Evolutionary conservation across 2,329 filamentous ascomycete genomes (phyloP), one percentile per base, ranked within the genome.

Genomic region (Fusarium mundagurra): DNA sequence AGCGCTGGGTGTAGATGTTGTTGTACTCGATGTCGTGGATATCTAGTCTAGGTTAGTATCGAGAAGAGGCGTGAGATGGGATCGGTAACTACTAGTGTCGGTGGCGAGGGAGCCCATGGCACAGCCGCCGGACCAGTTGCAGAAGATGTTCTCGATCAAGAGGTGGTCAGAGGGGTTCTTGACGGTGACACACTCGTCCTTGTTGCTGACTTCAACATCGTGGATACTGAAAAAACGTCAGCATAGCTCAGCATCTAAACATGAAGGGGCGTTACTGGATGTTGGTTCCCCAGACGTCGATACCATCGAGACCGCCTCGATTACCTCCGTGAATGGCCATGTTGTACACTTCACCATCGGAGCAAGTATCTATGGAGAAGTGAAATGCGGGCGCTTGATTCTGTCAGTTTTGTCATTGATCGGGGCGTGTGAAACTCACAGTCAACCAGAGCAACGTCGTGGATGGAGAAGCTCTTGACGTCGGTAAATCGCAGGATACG

Each of bases 201-300:
- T 76, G 68, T 76, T 76, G 66, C 73, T 76, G 38, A 76, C 74
- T 58, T 76, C 73, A 11, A 76, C 47, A 8, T 76, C 74, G 65
- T 76, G 74, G 22, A 76, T 67, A 45, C 50, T 53, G 2, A 27
- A 20, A 7, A 0, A 3, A 11, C 4, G 1, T 53, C 0, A 53
- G 31, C 4, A 24, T 4, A 13, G 4, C 4, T 50, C 9, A 17
- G 1, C 1, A 17, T 0, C 14, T n/a, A n/a, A n/a, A 6, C 5
- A 33, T 3, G 7, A n/a, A 18, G 29, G 3, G 12, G 22, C 1
- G 0, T 51, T 51, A 53, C 50, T 63, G 67, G 39, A 76, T 71
- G 29, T 76, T 76, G 8, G 67, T 70, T 16, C 73, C 69, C 74
- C 74, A 76, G 20, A 76, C 68, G 2, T 69, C 69, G 1, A 76